These are phyloP conservation scores for Astragalus membranaceus DNA, from an alignment of 306 rosid genomes.

Conservation along the genomic window DNA sequence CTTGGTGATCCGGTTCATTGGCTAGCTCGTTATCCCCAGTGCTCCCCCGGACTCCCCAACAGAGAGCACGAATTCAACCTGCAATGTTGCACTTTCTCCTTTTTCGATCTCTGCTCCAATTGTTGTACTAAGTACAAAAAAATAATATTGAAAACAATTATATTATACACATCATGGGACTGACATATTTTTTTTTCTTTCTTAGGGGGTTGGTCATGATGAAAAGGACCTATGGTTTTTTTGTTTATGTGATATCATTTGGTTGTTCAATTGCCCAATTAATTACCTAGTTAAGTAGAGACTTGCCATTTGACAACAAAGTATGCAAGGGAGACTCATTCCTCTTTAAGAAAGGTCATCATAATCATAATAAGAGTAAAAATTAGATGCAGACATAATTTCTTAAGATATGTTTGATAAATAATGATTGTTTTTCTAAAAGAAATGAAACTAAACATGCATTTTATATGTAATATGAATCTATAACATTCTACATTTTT, in stretches of 20 bases:
- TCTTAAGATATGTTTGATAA: background rate
- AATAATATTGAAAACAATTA: too few species aligned
- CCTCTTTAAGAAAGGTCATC: background rate
- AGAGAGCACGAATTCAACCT: too few species aligned
- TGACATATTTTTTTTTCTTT: too few species aligned
- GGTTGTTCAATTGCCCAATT: slow-evolving; percentile 7
- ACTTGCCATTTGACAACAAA: slow-evolving; percentile 27
- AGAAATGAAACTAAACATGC: background rate
- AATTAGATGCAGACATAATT: background rate
- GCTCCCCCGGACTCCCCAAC: too few species aligned
- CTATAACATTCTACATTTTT: background rate
- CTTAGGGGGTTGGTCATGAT: background rate
- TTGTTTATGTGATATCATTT: slow-evolving; percentile 20
- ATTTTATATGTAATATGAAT: background rate
- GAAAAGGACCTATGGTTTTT: slow-evolving; percentile 19
- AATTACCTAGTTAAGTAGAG: slow-evolving; percentile 10
- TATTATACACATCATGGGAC: too few species aligned
- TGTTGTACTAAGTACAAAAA: too few species aligned
- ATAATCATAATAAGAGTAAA: background rate
- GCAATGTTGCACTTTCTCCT: too few species aligned
- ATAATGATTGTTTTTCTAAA: background rate
- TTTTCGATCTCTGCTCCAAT: too few species aligned
- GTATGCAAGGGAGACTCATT: slow-evolving; percentile 1
- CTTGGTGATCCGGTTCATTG: too few species aligned
- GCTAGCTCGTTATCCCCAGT: too few species aligned